These are phyloP conservation scores for Yamadazyma friedrichii DNA, from an alignment of 1,139 yeast genomes.

Conservation along the genomic window DNA sequence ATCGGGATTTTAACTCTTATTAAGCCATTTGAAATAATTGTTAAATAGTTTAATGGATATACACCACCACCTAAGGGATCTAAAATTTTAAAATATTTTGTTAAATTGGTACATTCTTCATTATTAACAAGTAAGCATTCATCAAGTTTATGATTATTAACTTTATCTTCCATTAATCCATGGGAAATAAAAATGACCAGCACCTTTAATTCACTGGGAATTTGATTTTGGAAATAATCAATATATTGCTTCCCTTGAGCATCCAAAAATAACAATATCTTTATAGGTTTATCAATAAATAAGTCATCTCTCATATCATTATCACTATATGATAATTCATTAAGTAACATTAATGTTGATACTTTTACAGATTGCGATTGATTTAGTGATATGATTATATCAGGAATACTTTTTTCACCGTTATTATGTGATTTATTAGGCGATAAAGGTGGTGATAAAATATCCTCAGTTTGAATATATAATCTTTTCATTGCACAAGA, in stretches of 20 bases:
- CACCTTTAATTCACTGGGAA: conserved; percentile 8
- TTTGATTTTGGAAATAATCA: conserved; percentile 8
- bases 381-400: conserved; percentile 6
- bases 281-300: conserved; percentile 9
- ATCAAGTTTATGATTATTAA: conserved; percentile 3
- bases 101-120: conserved; percentile 19
- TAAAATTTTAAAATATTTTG: conserved; percentile 27
- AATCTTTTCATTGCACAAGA: conserved; percentile 10
- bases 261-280: conserved; percentile 25
- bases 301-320: conserved; percentile 10
- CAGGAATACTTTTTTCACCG: conserved; percentile 5
- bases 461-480: conserved; percentile 2
- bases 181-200: conserved; percentile 17
- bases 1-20: conserved; percentile 26
- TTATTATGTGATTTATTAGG: conserved; percentile 10
- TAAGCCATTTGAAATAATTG: conserved; percentile 29
- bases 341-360: conserved; percentile 4
- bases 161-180: conserved; percentile 8
- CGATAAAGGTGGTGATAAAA: conserved; percentile 11
- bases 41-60: conserved; percentile 44
- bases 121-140: conserved; percentile 7
- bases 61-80: conserved; percentile 54
- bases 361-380: conserved; percentile 4
- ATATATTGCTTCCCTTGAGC: conserved; percentile 31
- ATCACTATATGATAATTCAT: conserved; percentile 4